A percentile compares a stretch with the other conserved stretches of the same genome.
Conservation (phyloP, 164 flowering plant species). For the Stephania yunnanensis region DNA sequence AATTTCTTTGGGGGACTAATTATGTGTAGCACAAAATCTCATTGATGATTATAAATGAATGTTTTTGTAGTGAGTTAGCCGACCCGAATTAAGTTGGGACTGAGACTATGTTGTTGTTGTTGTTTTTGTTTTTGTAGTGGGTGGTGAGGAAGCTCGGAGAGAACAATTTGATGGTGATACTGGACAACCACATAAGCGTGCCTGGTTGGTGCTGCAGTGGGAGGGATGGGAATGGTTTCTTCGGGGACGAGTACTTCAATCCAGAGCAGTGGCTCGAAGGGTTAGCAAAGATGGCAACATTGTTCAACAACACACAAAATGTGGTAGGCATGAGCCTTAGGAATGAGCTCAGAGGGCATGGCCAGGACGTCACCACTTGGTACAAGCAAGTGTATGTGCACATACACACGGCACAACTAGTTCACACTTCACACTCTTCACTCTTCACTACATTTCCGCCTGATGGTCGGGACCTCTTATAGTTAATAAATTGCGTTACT, state of each 20-base stretch:
- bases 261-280: conserved; percentile 67
- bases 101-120: no score
- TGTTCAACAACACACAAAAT: conserved; percentile 42
- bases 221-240: conserved; percentile 77
- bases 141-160: conserved; percentile 57
- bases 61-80: no score
- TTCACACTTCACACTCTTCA: no score
- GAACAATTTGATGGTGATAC: conserved; percentile 67
- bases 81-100: no score
- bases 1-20: no score
- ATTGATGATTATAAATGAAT: no score
- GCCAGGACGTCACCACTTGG: conserved; percentile 56
- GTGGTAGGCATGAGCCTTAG: conserved; percentile 89
- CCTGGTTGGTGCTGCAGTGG: conserved; percentile 88
- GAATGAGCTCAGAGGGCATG: conserved; percentile 82
- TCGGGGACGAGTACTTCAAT: conserved; percentile 64
- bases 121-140: conserved; percentile 26
- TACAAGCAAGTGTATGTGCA: conserved; percentile 38
- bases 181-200: conserved; percentile 76
- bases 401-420: no score
- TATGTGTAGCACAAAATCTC: not conserved
- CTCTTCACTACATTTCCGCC: no score
- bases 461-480: no score
- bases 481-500: no score
- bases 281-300: conserved; percentile 51